phyloP scores from a whole-genome alignment of 305 asterid species.

The Euphrasia arctica region DNA sequence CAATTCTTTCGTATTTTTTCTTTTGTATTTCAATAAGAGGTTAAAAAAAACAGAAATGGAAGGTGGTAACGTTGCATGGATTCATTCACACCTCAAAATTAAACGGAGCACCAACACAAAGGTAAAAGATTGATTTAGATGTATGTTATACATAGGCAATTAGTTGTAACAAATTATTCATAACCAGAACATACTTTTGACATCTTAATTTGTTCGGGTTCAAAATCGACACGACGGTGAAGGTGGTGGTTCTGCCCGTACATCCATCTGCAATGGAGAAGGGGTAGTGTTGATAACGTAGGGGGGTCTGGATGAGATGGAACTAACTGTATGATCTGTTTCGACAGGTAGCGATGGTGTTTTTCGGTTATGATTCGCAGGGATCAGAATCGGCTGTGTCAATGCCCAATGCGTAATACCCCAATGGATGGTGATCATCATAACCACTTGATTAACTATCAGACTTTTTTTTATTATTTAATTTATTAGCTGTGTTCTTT shows the following conservation, averaged over 20 bases:
- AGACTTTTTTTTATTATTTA: background rate
- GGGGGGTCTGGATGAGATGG: constrained; percentile 63
- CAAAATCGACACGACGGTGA: constrained; percentile 26
- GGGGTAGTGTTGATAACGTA: constrained; percentile 31
- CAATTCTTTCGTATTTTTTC: no score
- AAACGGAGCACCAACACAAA: no score
- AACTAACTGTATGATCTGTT: constrained; percentile 57
- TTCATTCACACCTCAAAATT: no score
- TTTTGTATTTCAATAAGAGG: no score
- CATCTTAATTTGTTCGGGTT: no score
- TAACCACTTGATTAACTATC: background rate
- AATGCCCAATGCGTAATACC: constrained; percentile 12
- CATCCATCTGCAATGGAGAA: constrained; percentile 21
- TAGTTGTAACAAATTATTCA: no score
- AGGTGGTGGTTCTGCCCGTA: constrained; percentile 29
- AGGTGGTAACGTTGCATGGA: no score
- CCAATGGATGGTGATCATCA: constrained; percentile 53
- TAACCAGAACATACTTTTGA: no score
- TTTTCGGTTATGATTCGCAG: constrained; percentile 52
- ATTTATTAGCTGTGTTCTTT: background rate
- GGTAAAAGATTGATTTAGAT: no score
- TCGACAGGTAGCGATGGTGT: background rate
- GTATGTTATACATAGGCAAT: no score
- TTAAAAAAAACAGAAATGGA: no score
- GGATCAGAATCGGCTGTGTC: constrained; percentile 41